phyloP scores from a whole-genome alignment of 805 yeast genomes.

The Debaryomyces hansenii region DNA sequence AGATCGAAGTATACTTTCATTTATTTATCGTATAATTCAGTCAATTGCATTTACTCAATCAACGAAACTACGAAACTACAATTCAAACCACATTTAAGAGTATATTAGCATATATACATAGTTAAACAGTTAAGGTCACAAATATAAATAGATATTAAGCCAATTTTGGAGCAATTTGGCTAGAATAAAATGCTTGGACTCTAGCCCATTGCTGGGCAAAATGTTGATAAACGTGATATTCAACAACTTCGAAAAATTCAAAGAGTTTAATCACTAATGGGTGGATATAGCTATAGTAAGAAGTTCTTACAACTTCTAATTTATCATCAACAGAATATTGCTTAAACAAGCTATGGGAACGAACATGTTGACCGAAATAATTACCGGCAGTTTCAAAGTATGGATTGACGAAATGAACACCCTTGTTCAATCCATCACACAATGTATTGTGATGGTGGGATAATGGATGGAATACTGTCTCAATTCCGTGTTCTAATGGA shows the following conservation, averaged over 20 bases:
- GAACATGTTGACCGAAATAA: constrained; percentile 38
- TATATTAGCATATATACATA: neutral
- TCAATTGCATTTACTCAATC: no score
- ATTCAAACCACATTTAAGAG: neutral
- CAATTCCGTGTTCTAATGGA: constrained; percentile 28
- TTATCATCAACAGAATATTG: constrained; percentile 32
- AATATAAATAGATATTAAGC: constrained; percentile 2
- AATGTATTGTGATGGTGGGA: constrained; percentile 33
- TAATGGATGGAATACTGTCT: constrained; percentile 38
- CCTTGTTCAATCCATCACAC: constrained; percentile 33
- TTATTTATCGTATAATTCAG: no score
- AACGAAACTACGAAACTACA: no score
- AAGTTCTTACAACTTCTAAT: constrained; percentile 19
- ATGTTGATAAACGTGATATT: constrained; percentile 29
- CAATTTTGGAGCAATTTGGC: constrained; percentile 19
- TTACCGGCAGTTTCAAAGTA: constrained; percentile 23
- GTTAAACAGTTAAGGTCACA: neutral
- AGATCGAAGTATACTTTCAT: no score
- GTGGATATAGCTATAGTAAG: constrained; percentile 23
- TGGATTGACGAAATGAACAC: constrained; percentile 29
- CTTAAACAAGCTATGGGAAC: constrained; percentile 33
- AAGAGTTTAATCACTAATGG: constrained; percentile 34
- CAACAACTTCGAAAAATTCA: constrained; percentile 33
- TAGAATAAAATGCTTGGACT: constrained; percentile 19
- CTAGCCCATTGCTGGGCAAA: constrained; percentile 16